phyloP scores from a whole-genome alignment of 176 grass and related monocot species.

The Coix lacrymajobi region DNA sequence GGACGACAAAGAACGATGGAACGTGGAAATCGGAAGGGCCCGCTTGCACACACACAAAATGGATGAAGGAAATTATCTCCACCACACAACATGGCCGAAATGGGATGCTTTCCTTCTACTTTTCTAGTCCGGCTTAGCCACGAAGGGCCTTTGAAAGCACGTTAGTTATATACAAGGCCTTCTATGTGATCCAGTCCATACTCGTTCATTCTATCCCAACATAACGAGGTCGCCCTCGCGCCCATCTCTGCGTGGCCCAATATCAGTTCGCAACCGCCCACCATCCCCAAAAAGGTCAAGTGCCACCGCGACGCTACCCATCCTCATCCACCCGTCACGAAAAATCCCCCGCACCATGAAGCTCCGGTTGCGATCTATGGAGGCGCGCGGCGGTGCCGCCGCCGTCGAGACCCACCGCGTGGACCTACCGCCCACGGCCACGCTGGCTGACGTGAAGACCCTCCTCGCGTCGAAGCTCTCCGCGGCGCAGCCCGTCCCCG shows the following conservation, averaged over 20 bases:
- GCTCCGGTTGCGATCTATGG: constrained; percentile 65
- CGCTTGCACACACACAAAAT: too few relatives aligned
- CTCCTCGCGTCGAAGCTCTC: constrained; percentile 54
- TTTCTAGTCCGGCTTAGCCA: too few relatives aligned
- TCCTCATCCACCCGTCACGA: not conserved
- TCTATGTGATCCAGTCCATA: not conserved
- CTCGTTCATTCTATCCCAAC: not conserved
- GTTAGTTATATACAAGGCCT: not conserved
- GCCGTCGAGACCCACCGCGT: constrained; percentile 59
- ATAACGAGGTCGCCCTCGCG: too few relatives aligned
- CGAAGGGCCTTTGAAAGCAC: not conserved
- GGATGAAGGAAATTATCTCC: too few relatives aligned
- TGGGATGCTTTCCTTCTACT: too few relatives aligned
- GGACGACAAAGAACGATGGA: too few relatives aligned
- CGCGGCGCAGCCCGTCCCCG: constrained; percentile 39
- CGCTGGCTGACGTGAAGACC: constrained; percentile 50
- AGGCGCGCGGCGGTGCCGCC: constrained; percentile 26
- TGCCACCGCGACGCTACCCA: not conserved
- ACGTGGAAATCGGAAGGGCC: too few relatives aligned
- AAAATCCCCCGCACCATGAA: constrained; percentile 45
- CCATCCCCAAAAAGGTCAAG: not conserved
- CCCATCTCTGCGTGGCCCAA: not conserved
- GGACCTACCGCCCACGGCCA: constrained; percentile 45
- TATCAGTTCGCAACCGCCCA: not conserved
- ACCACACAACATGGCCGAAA: too few relatives aligned